Evolutionary conservation across 345 rosid species (phyloP).

Genomic region (Sonneratia caseolaris): DNA sequence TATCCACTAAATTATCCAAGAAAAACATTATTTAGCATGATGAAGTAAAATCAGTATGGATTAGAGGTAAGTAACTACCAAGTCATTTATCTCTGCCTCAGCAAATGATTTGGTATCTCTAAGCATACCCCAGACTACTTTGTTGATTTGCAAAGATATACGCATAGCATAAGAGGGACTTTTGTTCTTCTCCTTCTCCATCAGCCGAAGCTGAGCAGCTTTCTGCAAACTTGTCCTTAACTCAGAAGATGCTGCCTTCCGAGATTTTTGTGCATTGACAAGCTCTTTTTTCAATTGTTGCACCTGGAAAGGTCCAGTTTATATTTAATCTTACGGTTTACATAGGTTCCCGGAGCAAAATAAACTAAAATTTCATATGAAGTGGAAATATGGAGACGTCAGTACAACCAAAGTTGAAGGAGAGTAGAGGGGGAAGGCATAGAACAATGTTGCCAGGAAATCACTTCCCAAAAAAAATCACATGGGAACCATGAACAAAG

Average conservation of each 20-base stretch:
- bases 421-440: no score
- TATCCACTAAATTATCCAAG: neutral
- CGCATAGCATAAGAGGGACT: constrained; percentile 99
- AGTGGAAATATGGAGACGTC: neutral
- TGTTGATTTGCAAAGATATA: constrained; percentile 73
- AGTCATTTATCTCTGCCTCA: constrained; percentile 96
- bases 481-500: neutral
- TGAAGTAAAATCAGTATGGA: neutral
- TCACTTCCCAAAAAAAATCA: neutral
- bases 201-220: constrained; percentile 80
- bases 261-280: constrained; percentile 51
- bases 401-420: neutral
- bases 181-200: constrained; percentile 97
- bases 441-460: neutral
- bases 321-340: neutral
- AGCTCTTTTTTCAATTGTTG: constrained; percentile 79
- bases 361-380: neutral
- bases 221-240: constrained; percentile 74
- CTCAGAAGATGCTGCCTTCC: constrained; percentile 73
- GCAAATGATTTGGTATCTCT: constrained; percentile 96
- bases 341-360: neutral
- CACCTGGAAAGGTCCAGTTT: constrained; percentile 34
- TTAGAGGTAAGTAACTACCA: constrained; percentile 40
- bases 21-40: no score
- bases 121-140: constrained; percentile 98